Percentiles rank a stretch among this genome's conserved stretches.
Evolutionary conservation across 495 filamentous ascomycete genomes (phyloP).

Genomic region (Hypoxylon cercidicola): DNA sequence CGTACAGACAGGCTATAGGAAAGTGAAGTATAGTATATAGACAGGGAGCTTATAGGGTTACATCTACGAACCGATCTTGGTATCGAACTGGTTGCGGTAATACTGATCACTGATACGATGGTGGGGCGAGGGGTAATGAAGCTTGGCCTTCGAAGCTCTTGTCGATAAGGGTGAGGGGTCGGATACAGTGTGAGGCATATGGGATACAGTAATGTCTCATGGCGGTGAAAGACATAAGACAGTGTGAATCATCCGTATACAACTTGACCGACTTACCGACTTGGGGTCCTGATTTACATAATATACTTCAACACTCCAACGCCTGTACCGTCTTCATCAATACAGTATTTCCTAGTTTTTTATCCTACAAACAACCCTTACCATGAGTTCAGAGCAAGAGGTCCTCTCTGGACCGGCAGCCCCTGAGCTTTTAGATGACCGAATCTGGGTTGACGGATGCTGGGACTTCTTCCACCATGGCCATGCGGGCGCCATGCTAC

Average conservation of each 20-base stretch:
- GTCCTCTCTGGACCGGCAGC: constrained; percentile 48
- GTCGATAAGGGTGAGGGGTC: constrained; percentile 43
- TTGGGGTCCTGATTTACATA: no score
- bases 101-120: constrained; percentile 21
- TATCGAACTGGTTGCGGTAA: not conserved
- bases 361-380: not conserved
- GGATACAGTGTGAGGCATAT: not conserved
- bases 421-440: constrained; percentile 67
- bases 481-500: constrained; percentile 96
- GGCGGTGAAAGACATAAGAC: not conserved
- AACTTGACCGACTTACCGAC: not conserved
- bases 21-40: not conserved
- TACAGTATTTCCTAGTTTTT: not conserved
- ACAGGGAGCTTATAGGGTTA: constrained; percentile 7
- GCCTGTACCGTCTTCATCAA: no score
- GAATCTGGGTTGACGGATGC: constrained; percentile 98
- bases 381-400: constrained; percentile 44
- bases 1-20: not conserved
- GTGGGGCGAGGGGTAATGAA: constrained; percentile 30
- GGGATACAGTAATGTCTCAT: not conserved
- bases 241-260: not conserved
- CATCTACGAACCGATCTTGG: constrained; percentile 8
- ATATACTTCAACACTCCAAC: no score
- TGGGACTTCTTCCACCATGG: constrained; percentile 99
- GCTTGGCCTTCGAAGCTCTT: constrained; percentile 22